Conservation (phyloP, 768 basidiomycete genomes). For the Gloeostereum incarnatum region DNA sequence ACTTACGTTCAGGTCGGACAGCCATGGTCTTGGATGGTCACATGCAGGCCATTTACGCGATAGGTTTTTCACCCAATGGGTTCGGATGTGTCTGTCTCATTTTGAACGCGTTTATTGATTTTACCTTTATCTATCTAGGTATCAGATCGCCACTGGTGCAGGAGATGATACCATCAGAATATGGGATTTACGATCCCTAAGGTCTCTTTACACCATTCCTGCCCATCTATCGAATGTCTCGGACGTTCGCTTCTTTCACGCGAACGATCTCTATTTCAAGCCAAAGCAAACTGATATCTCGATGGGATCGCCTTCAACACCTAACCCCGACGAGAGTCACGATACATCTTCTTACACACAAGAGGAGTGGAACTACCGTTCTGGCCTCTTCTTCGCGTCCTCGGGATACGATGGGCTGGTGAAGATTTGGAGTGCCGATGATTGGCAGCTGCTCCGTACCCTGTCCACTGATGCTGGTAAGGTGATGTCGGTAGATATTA, state of each 20-base stretch:
- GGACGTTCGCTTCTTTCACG: constrained; percentile 90
- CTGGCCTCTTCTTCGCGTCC: constrained; percentile 89
- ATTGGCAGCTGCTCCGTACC: constrained; percentile 88
- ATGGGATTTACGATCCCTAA: constrained; percentile 95
- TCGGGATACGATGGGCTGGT: constrained; percentile 93
- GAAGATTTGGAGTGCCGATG: constrained; percentile 96
- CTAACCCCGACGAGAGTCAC: constrained; percentile 13
- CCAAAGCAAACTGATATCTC: constrained; percentile 11
- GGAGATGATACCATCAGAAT: constrained; percentile 97
- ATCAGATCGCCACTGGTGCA: constrained; percentile 95
- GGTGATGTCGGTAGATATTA: constrained; percentile 96
- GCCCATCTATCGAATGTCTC: constrained; percentile 94
- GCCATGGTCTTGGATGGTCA: constrained; percentile 99
- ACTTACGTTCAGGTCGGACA: constrained; percentile 87
- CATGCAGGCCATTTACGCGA: constrained; percentile 82
- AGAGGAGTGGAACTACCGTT: constrained; percentile 74
- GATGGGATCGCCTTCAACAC: constrained; percentile 4
- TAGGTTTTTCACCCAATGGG: constrained; percentile 96
- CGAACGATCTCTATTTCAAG: constrained; percentile 44
- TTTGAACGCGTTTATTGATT: background rate
- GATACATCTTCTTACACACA: constrained; percentile 26
- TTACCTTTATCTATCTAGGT: constrained; percentile 36
- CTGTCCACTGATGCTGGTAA: constrained; percentile 95
- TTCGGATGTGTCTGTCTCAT: constrained; percentile 33
- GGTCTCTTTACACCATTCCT: constrained; percentile 91